Base-by-base conservation (phyloP, 306 rosid species). In the Dalbergia cochinchinensis region DNA sequence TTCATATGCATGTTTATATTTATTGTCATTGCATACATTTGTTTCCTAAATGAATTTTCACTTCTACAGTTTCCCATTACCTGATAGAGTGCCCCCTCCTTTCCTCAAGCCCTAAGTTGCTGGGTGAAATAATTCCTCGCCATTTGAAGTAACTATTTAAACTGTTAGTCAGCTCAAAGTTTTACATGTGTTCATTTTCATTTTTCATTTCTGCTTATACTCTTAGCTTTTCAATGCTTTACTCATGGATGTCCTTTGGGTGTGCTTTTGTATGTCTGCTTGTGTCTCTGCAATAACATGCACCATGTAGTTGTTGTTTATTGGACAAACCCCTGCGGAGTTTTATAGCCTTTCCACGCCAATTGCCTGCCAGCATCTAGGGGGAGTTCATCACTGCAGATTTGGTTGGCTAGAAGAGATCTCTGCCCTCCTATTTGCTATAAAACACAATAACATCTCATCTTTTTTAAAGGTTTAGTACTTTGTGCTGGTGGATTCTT, bases 21-120 rank as follows among this genome's bases (percentile, higher is more conserved):
- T 78, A 61, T 66, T 78, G 62, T 7, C 83, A 67, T 67, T 67
- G n/a, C 63, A 20, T 55, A 8, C 26, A 44, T 6, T 54, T 77
- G 50, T 41, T 71, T 55, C 68, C 31, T 64, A 18, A 5, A 37
- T 44, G 31, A 67, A 35, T 19, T 41, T 41, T 42, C 41, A 62
- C 48, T 61, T 58, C 60, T 31, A 53, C 47, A 26, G 8, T 63
- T 63, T 39, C 58, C 35, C 33, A 15, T 64, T 37, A 19, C 67
- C 67, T 7, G 4, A 7, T 12, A 11, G 8, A 61, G 13, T 65
- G 41, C 20, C 26, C 35, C 65, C 0, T 50, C 31, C 54, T 67
- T 13, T 65, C 26, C 18, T 55, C 41, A 1, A 44, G 19, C 45
- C 47, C 45, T 15, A 3, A 55, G 47, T 57, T 44, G 68, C 44